These are phyloP conservation scores for Cutaneotrichosporon cavernicola DNA, from an alignment of 1,284 basidiomycete species.

Conservation along the genomic window DNA sequence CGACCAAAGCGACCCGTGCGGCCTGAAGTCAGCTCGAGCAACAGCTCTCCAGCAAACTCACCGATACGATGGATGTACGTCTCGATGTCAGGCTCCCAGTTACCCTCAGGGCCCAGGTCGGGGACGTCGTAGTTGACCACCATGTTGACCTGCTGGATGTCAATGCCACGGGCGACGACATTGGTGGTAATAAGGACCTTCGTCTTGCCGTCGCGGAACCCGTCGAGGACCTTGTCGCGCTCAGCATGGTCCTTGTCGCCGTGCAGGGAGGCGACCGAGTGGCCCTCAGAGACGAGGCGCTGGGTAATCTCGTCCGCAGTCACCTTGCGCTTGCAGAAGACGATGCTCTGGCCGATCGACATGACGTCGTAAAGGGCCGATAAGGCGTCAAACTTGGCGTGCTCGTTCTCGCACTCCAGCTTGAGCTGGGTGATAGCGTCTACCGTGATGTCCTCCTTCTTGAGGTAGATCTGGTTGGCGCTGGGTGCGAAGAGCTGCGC, in stretches of 20 bases:
- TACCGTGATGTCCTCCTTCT: conserved; percentile 90
- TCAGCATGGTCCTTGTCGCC: conserved; percentile 86
- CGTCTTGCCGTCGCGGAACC: conserved; percentile 91
- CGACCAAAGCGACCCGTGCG: conserved; percentile 93
- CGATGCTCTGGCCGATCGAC: conserved; percentile 95
- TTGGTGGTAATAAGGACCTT: conserved; percentile 99
- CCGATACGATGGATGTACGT: conserved; percentile 99
- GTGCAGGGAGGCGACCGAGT: conserved; percentile 94
- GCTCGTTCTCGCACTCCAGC: conserved; percentile 85
- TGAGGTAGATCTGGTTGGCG: conserved; percentile 94
- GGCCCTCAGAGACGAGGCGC: conserved; percentile 88
- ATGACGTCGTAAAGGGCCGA: conserved; percentile 86
- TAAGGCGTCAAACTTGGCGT: conserved; percentile 94
- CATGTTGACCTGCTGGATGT: conserved; percentile 99
- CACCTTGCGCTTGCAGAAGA: conserved; percentile 87
- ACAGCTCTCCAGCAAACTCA: conserved; percentile 51
- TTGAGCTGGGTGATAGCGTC: conserved; percentile 97
- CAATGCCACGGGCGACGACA: conserved; percentile 96
- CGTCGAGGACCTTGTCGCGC: conserved; percentile 89
- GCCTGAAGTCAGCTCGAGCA: conserved; percentile 52
- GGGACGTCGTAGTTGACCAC: conserved; percentile 98
- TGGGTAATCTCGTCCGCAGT: conserved; percentile 90
- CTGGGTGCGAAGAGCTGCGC: conserved; percentile 88
- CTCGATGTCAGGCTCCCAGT: conserved; percentile 75
- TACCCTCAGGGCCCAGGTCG: conserved; percentile 59